Conservation (phyloP, 768 basidiomycete genomes). For the Hemileccinum rubropunctum region DNA sequence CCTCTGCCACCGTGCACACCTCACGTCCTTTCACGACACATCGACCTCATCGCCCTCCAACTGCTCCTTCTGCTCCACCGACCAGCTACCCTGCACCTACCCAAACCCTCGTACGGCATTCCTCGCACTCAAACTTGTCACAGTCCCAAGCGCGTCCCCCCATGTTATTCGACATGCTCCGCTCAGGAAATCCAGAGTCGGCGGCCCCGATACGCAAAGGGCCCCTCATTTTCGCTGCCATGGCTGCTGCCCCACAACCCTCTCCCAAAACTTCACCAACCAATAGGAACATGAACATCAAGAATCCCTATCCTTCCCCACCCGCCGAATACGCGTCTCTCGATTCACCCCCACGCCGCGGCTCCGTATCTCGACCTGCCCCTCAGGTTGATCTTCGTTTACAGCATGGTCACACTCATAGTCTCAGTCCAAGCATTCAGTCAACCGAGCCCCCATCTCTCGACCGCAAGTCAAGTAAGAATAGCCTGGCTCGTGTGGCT, state of each 20-base stretch:
- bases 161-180: constrained; percentile 22
- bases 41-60: neutral
- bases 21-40: constrained; percentile 13
- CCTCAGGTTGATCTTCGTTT: too few species aligned
- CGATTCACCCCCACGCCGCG: constrained; percentile 3
- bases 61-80: constrained; percentile 7
- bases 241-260: constrained; percentile 32
- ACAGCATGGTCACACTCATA: neutral
- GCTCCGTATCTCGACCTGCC: neutral
- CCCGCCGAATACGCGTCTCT: constrained; percentile 20
- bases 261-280: constrained; percentile 16
- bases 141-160: constrained; percentile 4
- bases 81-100: constrained; percentile 20
- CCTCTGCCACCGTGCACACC: too few species aligned
- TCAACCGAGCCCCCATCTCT: constrained; percentile 16
- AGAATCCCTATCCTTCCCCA: constrained; percentile 26
- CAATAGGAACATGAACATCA: neutral
- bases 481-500: neutral
- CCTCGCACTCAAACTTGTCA: constrained; percentile 8
- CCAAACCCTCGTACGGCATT: constrained; percentile 4
- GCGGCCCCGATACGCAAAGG: constrained; percentile 35
- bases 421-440: neutral
- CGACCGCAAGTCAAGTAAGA: constrained; percentile 16
- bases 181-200: constrained; percentile 13
- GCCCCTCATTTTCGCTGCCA: constrained; percentile 64